Conservation (phyloP, 176 grass and related monocot genomes). For the Aechmea fasciata region DNA sequence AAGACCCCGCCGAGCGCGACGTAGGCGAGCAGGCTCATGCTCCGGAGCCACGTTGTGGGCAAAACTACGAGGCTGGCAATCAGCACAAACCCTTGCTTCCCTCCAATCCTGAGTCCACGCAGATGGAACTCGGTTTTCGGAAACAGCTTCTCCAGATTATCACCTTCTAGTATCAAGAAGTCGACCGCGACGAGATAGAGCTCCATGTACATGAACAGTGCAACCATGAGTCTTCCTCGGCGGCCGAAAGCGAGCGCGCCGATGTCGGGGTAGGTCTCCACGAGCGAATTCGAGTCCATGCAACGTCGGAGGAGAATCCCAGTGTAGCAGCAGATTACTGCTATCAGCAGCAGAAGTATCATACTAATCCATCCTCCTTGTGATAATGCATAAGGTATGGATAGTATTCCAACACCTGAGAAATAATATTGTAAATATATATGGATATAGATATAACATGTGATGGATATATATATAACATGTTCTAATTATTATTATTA, state of each 20-base stretch:
- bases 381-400: slow-evolving; percentile 72
- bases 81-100: slow-evolving; percentile 72
- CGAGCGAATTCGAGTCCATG: slow-evolving; percentile 56
- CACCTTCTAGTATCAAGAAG: slow-evolving; percentile 89
- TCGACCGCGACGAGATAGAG: slow-evolving; percentile 63
- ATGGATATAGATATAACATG: neutral
- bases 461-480: neutral
- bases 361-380: slow-evolving; percentile 83
- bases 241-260: slow-evolving; percentile 61
- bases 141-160: slow-evolving; percentile 88
- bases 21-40: slow-evolving; percentile 61
- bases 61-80: slow-evolving; percentile 54
- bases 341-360: slow-evolving; percentile 42
- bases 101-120: slow-evolving; percentile 37
- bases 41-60: slow-evolving; percentile 78
- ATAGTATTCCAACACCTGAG: slow-evolving; percentile 67
- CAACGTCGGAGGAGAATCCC: slow-evolving; percentile 71
- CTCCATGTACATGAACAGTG: slow-evolving; percentile 53
- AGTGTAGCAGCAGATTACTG: slow-evolving; percentile 66
- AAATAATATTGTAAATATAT: neutral
- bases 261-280: slow-evolving; percentile 83
- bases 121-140: slow-evolving; percentile 41
- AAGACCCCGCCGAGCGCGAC: slow-evolving; percentile 57
- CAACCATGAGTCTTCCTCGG: slow-evolving; percentile 43
- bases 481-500: no score